A percentile compares a stretch with the other conserved stretches of the same genome.
Conservation (phyloP, 192 early-diverging fungal species). For the Rhizoclosmatium globosum region DNA sequence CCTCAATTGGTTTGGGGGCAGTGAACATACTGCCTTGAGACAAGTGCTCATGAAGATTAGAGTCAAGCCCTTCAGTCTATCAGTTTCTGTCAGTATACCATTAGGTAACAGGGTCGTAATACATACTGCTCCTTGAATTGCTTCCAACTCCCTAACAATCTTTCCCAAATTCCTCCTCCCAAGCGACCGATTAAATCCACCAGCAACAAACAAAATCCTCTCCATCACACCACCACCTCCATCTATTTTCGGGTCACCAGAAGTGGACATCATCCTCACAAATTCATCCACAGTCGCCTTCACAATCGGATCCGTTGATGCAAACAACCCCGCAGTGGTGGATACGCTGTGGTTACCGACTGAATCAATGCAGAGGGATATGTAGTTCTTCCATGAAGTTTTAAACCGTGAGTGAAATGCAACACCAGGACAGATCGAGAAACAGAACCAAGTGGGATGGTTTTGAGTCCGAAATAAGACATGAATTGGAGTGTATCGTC, state of each 20-base stretch:
- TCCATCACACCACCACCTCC: slow-evolving; percentile 8
- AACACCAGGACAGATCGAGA: neutral
- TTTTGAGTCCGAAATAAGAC: neutral
- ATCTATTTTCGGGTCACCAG: neutral
- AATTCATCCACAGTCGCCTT: slow-evolving; percentile 4
- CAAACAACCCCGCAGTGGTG: neutral
- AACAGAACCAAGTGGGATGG: neutral
- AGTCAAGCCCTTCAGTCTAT: slow-evolving; percentile 35
- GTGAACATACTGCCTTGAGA: slow-evolving; percentile 9
- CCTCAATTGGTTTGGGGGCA: neutral
- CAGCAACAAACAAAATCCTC: slow-evolving; percentile 6
- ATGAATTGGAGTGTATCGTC: slow-evolving; percentile 12
- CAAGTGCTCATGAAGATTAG: slow-evolving; percentile 17
- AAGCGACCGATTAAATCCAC: slow-evolving; percentile 33
- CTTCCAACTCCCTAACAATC: slow-evolving; percentile 26
- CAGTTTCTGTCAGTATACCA: neutral
- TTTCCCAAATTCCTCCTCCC: slow-evolving; percentile 34
- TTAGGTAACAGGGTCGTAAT: neutral
- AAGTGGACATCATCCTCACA: neutral
- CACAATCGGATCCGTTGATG: slow-evolving; percentile 1
- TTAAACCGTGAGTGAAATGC: slow-evolving; percentile 1
- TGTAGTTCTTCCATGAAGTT: slow-evolving; percentile 13
- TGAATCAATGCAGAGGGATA: slow-evolving; percentile 3
- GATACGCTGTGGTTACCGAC: slow-evolving; percentile 2
- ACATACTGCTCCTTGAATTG: slow-evolving; percentile 23